Evolutionary conservation across 176 grass and related monocot species (phyloP).

Genomic region (Aegilops longissima): DNA sequence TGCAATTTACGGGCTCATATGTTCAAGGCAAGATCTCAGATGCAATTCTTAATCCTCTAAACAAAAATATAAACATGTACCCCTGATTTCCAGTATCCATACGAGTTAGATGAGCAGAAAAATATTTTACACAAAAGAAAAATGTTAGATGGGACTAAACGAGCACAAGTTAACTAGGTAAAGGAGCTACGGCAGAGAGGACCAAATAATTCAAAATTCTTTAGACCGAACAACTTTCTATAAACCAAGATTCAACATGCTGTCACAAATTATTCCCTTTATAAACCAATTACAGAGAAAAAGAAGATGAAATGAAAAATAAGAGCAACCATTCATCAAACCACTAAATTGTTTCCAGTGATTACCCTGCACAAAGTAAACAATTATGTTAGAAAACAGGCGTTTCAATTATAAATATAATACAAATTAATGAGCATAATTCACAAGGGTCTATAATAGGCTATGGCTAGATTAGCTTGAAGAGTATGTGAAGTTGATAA

Average conservation of each 20-base stretch:
- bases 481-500: neutral
- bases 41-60: neutral
- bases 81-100: neutral
- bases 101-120: neutral
- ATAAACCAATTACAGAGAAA: conserved; percentile 65
- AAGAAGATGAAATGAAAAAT: conserved; percentile 46
- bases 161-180: conserved; percentile 5
- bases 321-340: conserved; percentile 38
- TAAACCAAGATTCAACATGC: conserved; percentile 54
- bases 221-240: conserved; percentile 58
- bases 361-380: conserved; percentile 39
- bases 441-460: neutral
- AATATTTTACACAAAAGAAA: neutral
- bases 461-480: neutral
- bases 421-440: neutral
- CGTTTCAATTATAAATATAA: neutral
- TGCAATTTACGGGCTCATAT: neutral
- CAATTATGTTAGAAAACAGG: conserved; percentile 13
- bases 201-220: conserved; percentile 33
- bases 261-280: conserved; percentile 64
- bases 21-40: too few species aligned
- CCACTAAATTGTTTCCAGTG: conserved; percentile 48
- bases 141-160: neutral
- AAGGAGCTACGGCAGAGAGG: conserved; percentile 9
- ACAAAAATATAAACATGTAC: too few species aligned